Evolutionary conservation across 75 land plant species (phyloP).

Genomic region (Picea sitchensis): DNA sequence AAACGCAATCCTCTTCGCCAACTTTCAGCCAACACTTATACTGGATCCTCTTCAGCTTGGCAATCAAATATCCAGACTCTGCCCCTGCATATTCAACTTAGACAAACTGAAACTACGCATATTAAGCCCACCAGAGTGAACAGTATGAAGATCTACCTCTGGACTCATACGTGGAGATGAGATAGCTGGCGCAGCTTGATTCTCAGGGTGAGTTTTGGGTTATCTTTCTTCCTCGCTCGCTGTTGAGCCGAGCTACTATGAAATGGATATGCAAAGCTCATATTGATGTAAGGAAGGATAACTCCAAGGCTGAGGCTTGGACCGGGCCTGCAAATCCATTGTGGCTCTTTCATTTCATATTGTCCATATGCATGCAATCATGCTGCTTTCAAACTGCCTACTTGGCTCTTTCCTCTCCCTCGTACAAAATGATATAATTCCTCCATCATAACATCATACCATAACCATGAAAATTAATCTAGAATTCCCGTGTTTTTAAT

Average conservation of each 20-base stretch:
- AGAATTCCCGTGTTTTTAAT: too few relatives aligned
- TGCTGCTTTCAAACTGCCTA: too few relatives aligned
- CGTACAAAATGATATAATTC: too few relatives aligned
- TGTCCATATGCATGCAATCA: too few relatives aligned
- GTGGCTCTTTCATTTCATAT: too few relatives aligned
- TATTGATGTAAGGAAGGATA: background rate
- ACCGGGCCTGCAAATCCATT: background rate
- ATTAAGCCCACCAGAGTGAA: too few relatives aligned
- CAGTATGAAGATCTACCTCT: too few relatives aligned
- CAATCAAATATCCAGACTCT: background rate
- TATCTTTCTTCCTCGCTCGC: background rate
- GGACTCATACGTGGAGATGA: background rate
- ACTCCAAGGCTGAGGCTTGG: conserved; percentile 1
- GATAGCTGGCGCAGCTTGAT: background rate
- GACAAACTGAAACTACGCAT: background rate
- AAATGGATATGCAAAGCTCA: background rate
- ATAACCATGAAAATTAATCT: too few relatives aligned
- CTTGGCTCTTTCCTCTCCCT: too few relatives aligned
- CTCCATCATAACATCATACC: too few relatives aligned
- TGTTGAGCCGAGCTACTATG: too few relatives aligned
- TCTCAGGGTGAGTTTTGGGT: background rate
- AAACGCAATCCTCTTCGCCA: too few relatives aligned
- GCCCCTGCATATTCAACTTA: background rate
- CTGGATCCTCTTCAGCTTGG: background rate
- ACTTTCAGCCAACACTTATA: background rate